Conservation (phyloP, 2,329 filamentous ascomycete species). For the Scolecobasidium constrictum region DNA sequence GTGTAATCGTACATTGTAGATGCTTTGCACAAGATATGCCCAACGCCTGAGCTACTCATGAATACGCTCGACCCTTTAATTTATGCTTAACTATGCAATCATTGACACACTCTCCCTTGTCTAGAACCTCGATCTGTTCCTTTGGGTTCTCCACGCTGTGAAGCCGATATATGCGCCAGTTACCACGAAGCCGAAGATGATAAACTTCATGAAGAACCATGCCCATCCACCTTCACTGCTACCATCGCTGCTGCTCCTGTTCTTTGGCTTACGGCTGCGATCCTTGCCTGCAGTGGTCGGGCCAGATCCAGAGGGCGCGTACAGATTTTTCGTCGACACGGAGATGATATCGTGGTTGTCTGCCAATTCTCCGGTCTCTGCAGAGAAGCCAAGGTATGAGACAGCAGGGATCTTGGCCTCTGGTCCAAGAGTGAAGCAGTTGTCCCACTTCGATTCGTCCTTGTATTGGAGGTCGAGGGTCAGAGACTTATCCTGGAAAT, state of each 20-base stretch:
- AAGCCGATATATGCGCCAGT: conserved; percentile 76
- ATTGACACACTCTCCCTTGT: no score
- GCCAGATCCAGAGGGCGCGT: conserved; percentile 45
- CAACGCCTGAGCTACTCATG: no score
- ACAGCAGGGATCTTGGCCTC: conserved; percentile 64
- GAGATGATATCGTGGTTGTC: conserved; percentile 97
- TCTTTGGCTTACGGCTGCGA: conserved; percentile 32
- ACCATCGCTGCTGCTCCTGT: conserved; percentile 17
- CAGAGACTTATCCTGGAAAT: conserved; percentile 92
- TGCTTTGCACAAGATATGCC: no score
- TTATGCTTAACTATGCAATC: no score
- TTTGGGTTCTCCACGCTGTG: conserved; percentile 65
- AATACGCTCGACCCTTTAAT: no score
- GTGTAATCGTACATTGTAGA: no score
- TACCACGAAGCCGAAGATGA: conserved; percentile 60
- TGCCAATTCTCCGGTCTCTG: conserved; percentile 89
- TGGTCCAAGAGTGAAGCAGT: conserved; percentile 63
- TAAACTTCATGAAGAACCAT: conserved; percentile 71
- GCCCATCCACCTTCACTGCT: conserved; percentile 44
- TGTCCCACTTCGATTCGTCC: conserved; percentile 73
- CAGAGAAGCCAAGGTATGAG: conserved; percentile 55
- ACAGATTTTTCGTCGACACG: conserved; percentile 78
- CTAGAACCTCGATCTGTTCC: conserved; percentile 35
- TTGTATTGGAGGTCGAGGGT: conserved; percentile 93
- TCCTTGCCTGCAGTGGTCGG: conserved; percentile 17